Conservation (phyloP, 2,329 filamentous ascomycete species). For the Alternaria dauci region DNA sequence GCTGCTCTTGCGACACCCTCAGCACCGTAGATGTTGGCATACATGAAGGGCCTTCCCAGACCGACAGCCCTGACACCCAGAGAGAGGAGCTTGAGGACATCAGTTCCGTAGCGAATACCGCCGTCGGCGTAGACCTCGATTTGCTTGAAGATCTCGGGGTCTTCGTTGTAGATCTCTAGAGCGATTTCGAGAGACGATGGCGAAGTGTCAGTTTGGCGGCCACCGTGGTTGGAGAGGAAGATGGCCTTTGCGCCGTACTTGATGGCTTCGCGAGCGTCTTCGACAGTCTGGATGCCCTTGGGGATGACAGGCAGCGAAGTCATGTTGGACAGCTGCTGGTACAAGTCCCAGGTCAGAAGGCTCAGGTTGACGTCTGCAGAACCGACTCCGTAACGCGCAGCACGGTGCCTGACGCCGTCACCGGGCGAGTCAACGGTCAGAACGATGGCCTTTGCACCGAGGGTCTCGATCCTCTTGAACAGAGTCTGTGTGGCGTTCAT, state of each 20-base stretch:
- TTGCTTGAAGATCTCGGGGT: conserved; percentile 51
- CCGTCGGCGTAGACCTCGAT: conserved; percentile 54
- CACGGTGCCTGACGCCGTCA: conserved; percentile 50
- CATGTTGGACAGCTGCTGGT: conserved; percentile 48
- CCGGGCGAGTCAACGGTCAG: conserved; percentile 54
- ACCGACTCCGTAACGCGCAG: conserved; percentile 43
- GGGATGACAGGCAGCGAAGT: conserved; percentile 51
- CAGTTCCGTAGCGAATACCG: conserved; percentile 52
- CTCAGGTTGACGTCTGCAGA: conserved; percentile 43
- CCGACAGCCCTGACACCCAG: conserved; percentile 54
- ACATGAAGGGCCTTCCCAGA: conserved; percentile 62
- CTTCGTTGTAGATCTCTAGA: conserved; percentile 73
- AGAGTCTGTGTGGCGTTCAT: conserved; percentile 41
- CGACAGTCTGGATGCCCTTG: conserved; percentile 53
- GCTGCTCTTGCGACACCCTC: conserved; percentile 67
- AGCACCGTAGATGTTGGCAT: conserved; percentile 64
- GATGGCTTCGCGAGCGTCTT: conserved; percentile 50
- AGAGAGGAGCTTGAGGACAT: conserved; percentile 51
- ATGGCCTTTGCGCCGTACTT: conserved; percentile 50
- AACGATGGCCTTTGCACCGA: conserved; percentile 53
- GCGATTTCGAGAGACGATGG: conserved; percentile 78
- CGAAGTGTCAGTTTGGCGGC: conserved; percentile 55
- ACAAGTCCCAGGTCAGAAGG: conserved; percentile 47
- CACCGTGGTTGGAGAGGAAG: conserved; percentile 55
- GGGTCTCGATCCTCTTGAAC: conserved; percentile 42